Evolutionary conservation across 768 basidiomycete genomes (phyloP).

Genomic region (Gelatoporia subvermispora): DNA sequence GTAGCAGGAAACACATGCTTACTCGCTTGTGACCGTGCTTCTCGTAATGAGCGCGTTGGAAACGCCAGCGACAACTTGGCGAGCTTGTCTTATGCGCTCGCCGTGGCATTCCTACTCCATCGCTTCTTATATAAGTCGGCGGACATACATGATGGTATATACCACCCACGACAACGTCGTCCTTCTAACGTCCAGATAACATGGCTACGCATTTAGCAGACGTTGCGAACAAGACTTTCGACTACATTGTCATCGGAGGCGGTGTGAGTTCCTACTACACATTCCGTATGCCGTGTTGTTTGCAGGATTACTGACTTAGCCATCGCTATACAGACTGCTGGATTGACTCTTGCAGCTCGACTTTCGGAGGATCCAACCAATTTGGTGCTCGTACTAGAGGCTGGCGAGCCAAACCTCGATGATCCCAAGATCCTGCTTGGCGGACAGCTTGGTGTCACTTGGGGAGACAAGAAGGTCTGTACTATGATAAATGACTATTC

Average conservation of each 20-base stretch:
- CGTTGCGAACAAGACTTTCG: conserved; percentile 1
- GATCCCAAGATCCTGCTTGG: conserved; percentile 8
- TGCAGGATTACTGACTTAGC: neutral
- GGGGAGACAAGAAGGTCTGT: conserved; percentile 3
- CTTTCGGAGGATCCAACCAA: conserved; percentile 30
- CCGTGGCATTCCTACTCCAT: no score
- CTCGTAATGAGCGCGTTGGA: no score
- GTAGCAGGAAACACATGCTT: no score
- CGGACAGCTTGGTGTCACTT: neutral
- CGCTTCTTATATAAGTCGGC: no score
- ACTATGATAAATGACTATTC: neutral
- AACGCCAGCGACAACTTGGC: no score
- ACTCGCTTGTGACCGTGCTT: no score
- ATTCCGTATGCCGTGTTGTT: neutral
- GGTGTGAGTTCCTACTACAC: neutral
- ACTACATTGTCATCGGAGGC: conserved; percentile 2
- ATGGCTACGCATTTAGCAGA: conserved; percentile 1
- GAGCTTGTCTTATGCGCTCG: no score
- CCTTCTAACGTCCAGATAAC: no score
- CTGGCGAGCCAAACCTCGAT: conserved; percentile 15
- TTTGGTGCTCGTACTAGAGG: conserved; percentile 32
- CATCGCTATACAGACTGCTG: conserved; percentile 12
- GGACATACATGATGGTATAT: no score
- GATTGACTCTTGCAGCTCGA: conserved; percentile 35
- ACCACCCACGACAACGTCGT: no score